phyloP scores from a whole-genome alignment of 345 rosid genomes.

The Sonneratia alba region DNA sequence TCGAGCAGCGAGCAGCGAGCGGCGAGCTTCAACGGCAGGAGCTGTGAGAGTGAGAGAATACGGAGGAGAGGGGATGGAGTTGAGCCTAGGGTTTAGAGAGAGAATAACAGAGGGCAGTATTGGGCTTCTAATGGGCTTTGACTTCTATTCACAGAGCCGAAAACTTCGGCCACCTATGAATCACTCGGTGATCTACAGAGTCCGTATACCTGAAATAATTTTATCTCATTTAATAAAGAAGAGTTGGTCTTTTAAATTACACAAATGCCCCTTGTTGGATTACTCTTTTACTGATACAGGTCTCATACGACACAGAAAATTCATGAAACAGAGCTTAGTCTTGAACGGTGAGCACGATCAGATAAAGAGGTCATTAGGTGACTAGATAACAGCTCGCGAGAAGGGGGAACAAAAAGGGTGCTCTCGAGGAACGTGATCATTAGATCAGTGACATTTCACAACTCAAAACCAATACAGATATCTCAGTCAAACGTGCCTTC shows the following conservation, averaged over 20 bases:
- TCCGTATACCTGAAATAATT: too few relatives aligned
- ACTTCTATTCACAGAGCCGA: neutral
- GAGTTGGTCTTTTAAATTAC: too few relatives aligned
- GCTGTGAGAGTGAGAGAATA: neutral
- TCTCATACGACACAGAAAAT: too few relatives aligned
- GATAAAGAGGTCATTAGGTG: too few relatives aligned
- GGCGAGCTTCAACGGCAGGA: neutral
- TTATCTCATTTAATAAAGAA: too few relatives aligned
- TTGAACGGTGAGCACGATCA: too few relatives aligned
- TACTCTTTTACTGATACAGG: too few relatives aligned
- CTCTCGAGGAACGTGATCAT: neutral
- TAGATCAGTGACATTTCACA: neutral
- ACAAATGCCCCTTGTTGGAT: too few relatives aligned
- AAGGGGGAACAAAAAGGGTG: neutral
- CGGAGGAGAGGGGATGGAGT: neutral
- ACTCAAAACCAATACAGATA: neutral
- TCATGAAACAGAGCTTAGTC: too few relatives aligned
- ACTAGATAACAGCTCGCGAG: too few relatives aligned
- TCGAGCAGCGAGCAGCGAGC: neutral
- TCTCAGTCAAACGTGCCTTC: neutral
- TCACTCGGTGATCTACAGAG: too few relatives aligned
- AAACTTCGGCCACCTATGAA: too few relatives aligned
- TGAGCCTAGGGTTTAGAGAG: constrained; percentile 31
- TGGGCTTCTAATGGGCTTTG: neutral
- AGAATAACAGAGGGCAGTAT: neutral